Percentiles rank a stretch among this genome's conserved stretches.
Conservation (phyloP, 345 rosid genomes). For the Leavenworthia alabamica region DNA sequence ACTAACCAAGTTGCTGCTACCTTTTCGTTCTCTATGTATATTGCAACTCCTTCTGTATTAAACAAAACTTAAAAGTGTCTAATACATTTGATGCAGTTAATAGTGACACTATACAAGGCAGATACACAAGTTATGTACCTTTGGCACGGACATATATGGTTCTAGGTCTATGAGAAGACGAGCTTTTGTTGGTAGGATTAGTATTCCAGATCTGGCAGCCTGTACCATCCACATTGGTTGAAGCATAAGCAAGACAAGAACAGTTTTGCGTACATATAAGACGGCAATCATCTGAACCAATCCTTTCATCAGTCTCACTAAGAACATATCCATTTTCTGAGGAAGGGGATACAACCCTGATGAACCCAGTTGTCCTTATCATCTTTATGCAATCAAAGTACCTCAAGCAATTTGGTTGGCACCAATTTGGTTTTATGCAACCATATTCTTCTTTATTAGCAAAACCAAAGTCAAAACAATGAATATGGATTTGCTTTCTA, state of each 20-base stretch:
- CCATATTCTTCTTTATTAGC: background rate
- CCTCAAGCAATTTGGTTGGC: too few relatives aligned
- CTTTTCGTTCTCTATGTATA: background rate
- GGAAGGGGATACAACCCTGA: background rate
- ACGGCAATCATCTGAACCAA: conserved; percentile 21
- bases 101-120: too few relatives aligned
- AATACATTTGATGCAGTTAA: background rate
- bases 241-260: conserved; percentile 42
- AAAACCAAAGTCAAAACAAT: conserved; percentile 8
- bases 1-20: conserved; percentile 21
- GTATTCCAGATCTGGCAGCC: conserved; percentile 39
- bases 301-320: conserved; percentile 11
- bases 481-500: background rate
- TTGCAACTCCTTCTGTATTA: conserved; percentile 17
- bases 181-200: background rate
- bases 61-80: background rate
- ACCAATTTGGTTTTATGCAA: too few relatives aligned
- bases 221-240: conserved; percentile 24
- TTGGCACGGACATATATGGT: background rate
- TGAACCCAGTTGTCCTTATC: too few relatives aligned
- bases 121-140: conserved; percentile 1
- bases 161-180: conserved; percentile 2
- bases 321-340: conserved; percentile 11
- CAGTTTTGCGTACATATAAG: conserved; percentile 28
- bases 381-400: background rate